phyloP scores from a whole-genome alignment of 768 basidiomycete species.

The Botryobasidium botryosum region DNA sequence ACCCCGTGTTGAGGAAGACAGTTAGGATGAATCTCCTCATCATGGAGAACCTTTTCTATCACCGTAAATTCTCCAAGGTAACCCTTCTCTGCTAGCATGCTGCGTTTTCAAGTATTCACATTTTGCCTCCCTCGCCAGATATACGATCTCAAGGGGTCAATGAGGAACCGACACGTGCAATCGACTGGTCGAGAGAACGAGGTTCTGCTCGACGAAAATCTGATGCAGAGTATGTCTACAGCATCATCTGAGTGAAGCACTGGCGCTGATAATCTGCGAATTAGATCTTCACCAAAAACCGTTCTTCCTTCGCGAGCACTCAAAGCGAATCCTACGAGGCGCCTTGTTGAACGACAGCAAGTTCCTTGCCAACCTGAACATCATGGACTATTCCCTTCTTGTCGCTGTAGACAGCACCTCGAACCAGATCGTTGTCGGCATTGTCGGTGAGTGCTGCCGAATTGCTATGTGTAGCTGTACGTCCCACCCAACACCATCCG shows the following conservation, averaged over 20 bases:
- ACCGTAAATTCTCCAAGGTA: conserved; percentile 76
- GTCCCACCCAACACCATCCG: conserved; percentile 13
- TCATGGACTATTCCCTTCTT: conserved; percentile 95
- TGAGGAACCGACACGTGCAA: conserved; percentile 80
- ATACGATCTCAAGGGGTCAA: conserved; percentile 94
- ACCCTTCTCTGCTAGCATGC: not conserved
- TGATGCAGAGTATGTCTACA: conserved; percentile 64
- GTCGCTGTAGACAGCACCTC: conserved; percentile 84
- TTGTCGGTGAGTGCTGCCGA: conserved; percentile 56
- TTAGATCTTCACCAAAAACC: conserved; percentile 76
- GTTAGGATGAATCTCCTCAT: conserved; percentile 91
- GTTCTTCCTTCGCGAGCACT: conserved; percentile 91
- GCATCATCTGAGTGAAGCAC: conserved; percentile 1
- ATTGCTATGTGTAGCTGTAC: not conserved
- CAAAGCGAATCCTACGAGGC: conserved; percentile 78
- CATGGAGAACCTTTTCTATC: conserved; percentile 97
- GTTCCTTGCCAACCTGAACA: conserved; percentile 84
- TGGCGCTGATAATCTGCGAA: not conserved
- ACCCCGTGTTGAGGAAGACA: conserved; percentile 47
- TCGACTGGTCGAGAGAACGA: conserved; percentile 83
- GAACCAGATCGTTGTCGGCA: conserved; percentile 88
- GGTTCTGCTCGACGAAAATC: conserved; percentile 90
- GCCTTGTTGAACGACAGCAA: conserved; percentile 91
- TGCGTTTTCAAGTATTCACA: not conserved
- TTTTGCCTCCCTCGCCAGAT: conserved; percentile 34